These are phyloP conservation scores for Yarrowia alimentaria DNA, from an alignment of 805 yeast species.

Conservation along the genomic window DNA sequence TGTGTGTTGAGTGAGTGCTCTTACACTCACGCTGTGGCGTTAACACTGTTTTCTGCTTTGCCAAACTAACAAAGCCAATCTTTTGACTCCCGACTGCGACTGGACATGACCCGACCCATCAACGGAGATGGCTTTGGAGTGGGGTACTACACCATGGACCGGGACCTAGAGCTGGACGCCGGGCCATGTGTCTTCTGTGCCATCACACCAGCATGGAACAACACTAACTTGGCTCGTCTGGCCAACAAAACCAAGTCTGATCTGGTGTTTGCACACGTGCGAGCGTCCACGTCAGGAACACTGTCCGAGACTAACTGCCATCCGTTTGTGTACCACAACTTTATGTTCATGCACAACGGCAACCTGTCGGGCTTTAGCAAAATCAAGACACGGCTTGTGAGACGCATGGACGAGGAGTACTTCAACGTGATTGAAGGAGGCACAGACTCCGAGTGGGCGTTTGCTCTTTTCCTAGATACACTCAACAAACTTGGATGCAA, in stretches of 20 bases:
- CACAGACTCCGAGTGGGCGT: constrained; percentile 94
- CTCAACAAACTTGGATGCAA: constrained; percentile 72
- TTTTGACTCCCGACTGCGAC: constrained; percentile 81
- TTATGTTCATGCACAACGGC: constrained; percentile 98
- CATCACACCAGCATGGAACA: constrained; percentile 97
- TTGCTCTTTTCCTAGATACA: constrained; percentile 81
- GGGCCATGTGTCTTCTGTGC: constrained; percentile 94
- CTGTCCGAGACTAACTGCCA: constrained; percentile 95
- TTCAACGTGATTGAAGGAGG: constrained; percentile 84
- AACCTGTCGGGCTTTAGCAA: constrained; percentile 62
- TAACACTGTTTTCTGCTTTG: too few relatives aligned
- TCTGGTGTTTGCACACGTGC: constrained; percentile 88
- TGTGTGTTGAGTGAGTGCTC: too few relatives aligned
- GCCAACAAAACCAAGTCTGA: constrained; percentile 84
- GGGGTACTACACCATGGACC: constrained; percentile 75
- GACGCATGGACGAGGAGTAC: constrained; percentile 74
- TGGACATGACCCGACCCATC: constrained; percentile 82
- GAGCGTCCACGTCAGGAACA: constrained; percentile 95
- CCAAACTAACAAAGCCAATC: constrained; percentile 56
- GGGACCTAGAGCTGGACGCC: constrained; percentile 50
- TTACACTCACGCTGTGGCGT: too few relatives aligned
- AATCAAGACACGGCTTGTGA: constrained; percentile 70
- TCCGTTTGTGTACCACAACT: constrained; percentile 81
- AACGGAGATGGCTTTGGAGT: constrained; percentile 99
- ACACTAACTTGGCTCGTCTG: constrained; percentile 78